Percentiles rank a stretch among this genome's conserved stretches.
Conservation (phyloP, 768 basidiomycete genomes). For the Lactarius akahatsu region DNA sequence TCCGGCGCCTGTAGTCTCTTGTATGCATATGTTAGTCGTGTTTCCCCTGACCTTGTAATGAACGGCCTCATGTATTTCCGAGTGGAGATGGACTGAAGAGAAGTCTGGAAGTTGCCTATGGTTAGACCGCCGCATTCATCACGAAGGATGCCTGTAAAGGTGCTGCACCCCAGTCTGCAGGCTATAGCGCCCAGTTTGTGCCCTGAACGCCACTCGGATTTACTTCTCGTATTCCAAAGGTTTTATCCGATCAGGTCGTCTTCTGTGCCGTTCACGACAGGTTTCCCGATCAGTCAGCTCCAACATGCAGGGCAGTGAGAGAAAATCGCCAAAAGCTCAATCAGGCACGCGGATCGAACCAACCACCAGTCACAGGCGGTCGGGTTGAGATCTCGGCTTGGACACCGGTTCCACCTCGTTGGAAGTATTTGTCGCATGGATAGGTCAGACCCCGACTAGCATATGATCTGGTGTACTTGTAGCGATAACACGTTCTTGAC, state of each 20-base stretch:
- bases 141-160: background rate
- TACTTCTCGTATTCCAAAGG: background rate
- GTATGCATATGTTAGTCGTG: background rate
- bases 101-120: background rate
- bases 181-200: background rate
- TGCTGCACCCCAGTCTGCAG: background rate
- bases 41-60: background rate
- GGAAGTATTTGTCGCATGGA: background rate
- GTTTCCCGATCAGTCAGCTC: background rate
- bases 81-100: background rate
- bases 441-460: background rate
- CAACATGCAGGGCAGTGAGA: background rate
- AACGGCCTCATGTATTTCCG: background rate
- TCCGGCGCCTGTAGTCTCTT: background rate
- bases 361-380: background rate
- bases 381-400: background rate
- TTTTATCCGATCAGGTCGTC: background rate
- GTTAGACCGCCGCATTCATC: background rate
- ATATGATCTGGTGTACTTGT: background rate
- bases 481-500: background rate
- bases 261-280: background rate
- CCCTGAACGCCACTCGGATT: background rate
- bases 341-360: background rate
- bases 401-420: background rate
- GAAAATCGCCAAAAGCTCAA: background rate